phyloP scores from a whole-genome alignment of 1,139 yeast genomes.

The Pichia sp. region DNA sequence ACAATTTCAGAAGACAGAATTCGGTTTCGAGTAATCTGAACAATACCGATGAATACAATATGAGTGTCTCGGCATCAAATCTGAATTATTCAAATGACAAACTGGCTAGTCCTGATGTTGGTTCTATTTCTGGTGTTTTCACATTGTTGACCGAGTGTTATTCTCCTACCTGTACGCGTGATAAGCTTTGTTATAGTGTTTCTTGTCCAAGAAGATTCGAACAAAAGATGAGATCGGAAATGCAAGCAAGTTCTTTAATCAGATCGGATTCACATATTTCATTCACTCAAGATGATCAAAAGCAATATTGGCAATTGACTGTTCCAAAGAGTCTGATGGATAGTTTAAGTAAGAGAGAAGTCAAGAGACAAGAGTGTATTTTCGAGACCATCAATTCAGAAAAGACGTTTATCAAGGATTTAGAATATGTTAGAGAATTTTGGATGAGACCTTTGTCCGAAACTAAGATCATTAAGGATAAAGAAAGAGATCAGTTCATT shows the following conservation, averaged over 20 bases:
- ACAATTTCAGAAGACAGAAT: conserved; percentile 25
- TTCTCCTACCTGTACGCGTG: conserved; percentile 94
- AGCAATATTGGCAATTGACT: conserved; percentile 92
- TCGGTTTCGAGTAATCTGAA: conserved; percentile 27
- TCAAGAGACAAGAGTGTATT: conserved; percentile 92
- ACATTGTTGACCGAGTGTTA: conserved; percentile 92
- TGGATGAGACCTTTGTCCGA: conserved; percentile 91
- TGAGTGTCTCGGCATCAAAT: conserved; percentile 20
- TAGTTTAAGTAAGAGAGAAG: conserved; percentile 77
- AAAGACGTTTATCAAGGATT: conserved; percentile 90
- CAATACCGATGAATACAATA: conserved; percentile 22
- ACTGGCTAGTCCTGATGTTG: conserved; percentile 9
- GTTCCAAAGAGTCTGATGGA: conserved; percentile 83
- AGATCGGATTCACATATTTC: conserved; percentile 82
- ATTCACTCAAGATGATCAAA: conserved; percentile 74
- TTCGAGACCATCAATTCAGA: conserved; percentile 95
- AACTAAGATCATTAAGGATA: conserved; percentile 82
- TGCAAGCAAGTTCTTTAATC: conserved; percentile 83
- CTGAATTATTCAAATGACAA: conserved; percentile 10
- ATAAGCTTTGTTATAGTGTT: conserved; percentile 84
- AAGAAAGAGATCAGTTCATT: conserved; percentile 86
- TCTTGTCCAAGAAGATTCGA: conserved; percentile 98
- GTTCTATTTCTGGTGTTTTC: conserved; percentile 85
- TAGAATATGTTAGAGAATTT: conserved; percentile 90
- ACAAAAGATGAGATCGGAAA: conserved; percentile 89